Evolutionary conservation across 768 basidiomycete genomes (phyloP).

Genomic region (Rhizopogon vinicolor): DNA sequence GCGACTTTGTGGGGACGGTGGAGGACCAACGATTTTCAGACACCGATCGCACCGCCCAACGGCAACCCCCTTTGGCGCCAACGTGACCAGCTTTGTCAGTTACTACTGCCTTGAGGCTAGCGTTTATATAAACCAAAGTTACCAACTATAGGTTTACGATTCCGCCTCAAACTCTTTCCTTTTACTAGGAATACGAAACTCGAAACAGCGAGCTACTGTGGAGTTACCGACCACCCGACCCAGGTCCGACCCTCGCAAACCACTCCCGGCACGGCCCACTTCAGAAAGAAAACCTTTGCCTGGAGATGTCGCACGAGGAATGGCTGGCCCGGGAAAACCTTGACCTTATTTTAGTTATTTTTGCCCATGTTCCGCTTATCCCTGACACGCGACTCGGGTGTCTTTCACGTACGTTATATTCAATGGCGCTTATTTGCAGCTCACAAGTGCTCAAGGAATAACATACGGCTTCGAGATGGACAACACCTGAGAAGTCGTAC

Average conservation of each 20-base stretch:
- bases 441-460: no score
- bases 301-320: slow-evolving; percentile 2
- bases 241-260: neutral
- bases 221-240: no score
- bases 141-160: no score
- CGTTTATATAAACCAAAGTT: no score
- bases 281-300: slow-evolving; percentile 1
- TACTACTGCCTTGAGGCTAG: no score
- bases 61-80: slow-evolving; percentile 4
- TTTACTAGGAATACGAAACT: no score
- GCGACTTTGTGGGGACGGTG: slow-evolving; percentile 7
- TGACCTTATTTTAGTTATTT: neutral
- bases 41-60: slow-evolving; percentile 15
- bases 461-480: no score
- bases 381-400: neutral
- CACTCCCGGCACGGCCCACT: neutral
- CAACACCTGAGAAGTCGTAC: no score
- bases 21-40: slow-evolving; percentile 20
- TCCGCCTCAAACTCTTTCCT: no score
- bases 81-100: neutral
- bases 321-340: neutral
- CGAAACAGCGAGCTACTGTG: no score
- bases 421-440: no score
- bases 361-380: neutral
- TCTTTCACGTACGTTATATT: no score